phyloP scores from a whole-genome alignment of 345 rosid species.

The Arabis hirsuta region DNA sequence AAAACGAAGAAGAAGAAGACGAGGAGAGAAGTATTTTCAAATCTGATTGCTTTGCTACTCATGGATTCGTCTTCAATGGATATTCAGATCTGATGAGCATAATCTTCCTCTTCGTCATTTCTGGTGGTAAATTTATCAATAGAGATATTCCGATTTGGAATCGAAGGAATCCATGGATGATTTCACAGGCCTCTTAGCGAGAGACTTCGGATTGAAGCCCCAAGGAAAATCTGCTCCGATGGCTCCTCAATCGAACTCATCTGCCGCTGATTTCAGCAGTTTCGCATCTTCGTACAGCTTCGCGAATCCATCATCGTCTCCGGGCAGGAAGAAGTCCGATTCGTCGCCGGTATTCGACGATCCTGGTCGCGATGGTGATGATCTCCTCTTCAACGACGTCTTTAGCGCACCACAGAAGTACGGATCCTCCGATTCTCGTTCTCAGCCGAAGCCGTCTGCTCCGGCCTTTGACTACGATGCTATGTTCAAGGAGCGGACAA shows the following conservation, averaged over 20 bases:
- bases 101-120: not conserved
- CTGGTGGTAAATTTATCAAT: not conserved
- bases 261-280: constrained; percentile 30
- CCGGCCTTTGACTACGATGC: constrained; percentile 57
- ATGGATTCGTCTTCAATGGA: not conserved
- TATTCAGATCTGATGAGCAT: constrained; percentile 8
- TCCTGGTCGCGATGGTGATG: constrained; percentile 40
- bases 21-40: not conserved
- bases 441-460: constrained; percentile 12
- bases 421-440: constrained; percentile 47
- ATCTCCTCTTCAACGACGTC: constrained; percentile 50
- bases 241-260: constrained; percentile 56
- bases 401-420: constrained; percentile 64
- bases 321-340: constrained; percentile 32
- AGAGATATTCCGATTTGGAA: not conserved
- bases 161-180: constrained; percentile 61
- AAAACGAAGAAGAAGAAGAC: not conserved
- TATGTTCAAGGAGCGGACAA: constrained; percentile 49
- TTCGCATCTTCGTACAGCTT: constrained; percentile 38
- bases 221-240: constrained; percentile 82
- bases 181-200: constrained; percentile 59
- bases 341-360: constrained; percentile 56
- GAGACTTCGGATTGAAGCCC: constrained; percentile 72
- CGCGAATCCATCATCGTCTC: constrained; percentile 45
- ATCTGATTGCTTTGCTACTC: not conserved